Evolutionary conservation across 306 rosid genomes (phyloP), one percentile per base, ranked within the genome.

Genomic region (Oemleria cerasiformis): DNA sequence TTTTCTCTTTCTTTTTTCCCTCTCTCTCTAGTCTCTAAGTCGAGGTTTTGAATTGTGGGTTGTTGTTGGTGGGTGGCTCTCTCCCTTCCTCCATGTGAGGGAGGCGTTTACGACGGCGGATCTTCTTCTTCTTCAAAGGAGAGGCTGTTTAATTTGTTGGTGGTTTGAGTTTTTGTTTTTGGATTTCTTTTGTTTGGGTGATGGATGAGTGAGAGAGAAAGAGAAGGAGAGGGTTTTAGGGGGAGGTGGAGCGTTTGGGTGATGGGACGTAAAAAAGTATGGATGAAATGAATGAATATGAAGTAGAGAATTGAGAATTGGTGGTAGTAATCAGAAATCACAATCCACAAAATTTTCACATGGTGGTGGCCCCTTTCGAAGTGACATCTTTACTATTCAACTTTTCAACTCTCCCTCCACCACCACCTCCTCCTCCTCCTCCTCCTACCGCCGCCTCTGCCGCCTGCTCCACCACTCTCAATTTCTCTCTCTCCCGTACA

Each of bases 331-430:
- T 55, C 47, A 34, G 72, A 7, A 45, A 44, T 23, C 42, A 84
- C 74, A 41, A 38, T 65, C 79, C 83, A 75, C 86, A 77, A 79
- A 11, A 14, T 54, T 56, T 71, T 83, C 87, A 85, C 88, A 71
- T 84, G 87, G 87, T 30, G 61, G 38, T 78, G 90, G 94, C 80
- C 86, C 93, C 84, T 39, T 42, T 65, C 3, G 73, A 78, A 75
- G 77, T 65, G 86, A 83, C 85, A 71, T 72, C 79, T 78, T 78
- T 74, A 70, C 83, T 85, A 68, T 82, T 80, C 86, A 77, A 55
- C 67, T 30, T 30, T 30, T 30, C 36, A 30, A 30, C 36, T 30
- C 36, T 30, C 36, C 36, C 36, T 30, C 36, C 36, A 30, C 3
- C 36, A 30, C 19, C 39, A 57, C 65, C 17, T 30, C 50, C 80